These are phyloP conservation scores for Nasturtium officinale DNA, from an alignment of 345 rosid species.

Conservation along the genomic window DNA sequence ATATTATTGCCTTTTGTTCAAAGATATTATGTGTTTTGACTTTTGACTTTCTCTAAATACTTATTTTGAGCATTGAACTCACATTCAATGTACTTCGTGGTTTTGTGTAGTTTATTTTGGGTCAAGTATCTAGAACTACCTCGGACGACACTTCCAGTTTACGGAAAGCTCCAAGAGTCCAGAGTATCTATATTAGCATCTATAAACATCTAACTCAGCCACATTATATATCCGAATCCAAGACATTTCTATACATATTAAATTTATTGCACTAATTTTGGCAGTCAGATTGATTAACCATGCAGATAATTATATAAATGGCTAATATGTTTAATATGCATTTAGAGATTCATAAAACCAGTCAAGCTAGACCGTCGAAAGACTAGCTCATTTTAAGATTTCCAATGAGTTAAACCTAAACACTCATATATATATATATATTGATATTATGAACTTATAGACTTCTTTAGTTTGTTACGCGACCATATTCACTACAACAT, in stretches of 20 bases:
- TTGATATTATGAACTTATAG: no score
- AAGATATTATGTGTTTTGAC: conserved; percentile 10
- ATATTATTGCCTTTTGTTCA: conserved; percentile 4
- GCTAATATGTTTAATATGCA: not conserved
- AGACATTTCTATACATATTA: not conserved
- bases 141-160: not conserved
- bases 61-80: not conserved
- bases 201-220: not conserved
- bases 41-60: not conserved
- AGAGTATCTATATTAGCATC: not conserved
- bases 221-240: not conserved
- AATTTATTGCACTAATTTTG: not conserved
- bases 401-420: not conserved
- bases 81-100: conserved; percentile 4
- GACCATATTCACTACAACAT: not conserved
- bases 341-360: not conserved
- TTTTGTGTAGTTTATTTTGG: not conserved
- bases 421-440: not conserved
- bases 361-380: not conserved
- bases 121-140: not conserved
- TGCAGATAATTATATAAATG: not conserved
- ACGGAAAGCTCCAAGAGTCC: conserved; percentile 2
- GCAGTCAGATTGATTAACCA: not conserved
- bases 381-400: not conserved
- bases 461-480: no score